phyloP scores from a whole-genome alignment of 371 early-diverging fungal genomes.

The Massospora cicadina region DNA sequence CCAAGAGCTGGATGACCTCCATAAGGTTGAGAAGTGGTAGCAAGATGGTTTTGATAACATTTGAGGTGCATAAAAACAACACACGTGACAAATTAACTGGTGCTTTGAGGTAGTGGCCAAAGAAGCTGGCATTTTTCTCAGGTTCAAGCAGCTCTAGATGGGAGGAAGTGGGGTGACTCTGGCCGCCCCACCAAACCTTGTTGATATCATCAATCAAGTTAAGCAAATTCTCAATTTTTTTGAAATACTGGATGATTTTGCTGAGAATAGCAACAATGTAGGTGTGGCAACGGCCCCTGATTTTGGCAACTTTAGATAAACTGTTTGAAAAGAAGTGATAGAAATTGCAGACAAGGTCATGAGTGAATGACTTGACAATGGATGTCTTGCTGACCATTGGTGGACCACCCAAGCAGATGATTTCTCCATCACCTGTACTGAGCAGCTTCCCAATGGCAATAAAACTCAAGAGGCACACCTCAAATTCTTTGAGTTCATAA shows the following conservation, averaged over 20 bases:
- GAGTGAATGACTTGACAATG: conserved; percentile 90
- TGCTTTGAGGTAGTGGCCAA: conserved; percentile 97
- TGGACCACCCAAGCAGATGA: conserved; percentile 88
- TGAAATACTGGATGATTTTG: conserved; percentile 90
- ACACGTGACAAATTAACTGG: conserved; percentile 91
- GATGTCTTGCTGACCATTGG: conserved; percentile 96
- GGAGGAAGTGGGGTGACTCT: conserved; percentile 92
- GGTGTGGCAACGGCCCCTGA: conserved; percentile 95
- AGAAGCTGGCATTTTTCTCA: conserved; percentile 84
- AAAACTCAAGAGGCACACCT: conserved; percentile 93
- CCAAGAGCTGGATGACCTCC: conserved; percentile 92
- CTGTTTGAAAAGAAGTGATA: conserved; percentile 93
- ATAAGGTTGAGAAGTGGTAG: conserved; percentile 92
- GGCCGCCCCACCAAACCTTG: conserved; percentile 87
- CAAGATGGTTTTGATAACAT: conserved; percentile 87
- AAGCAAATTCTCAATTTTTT: conserved; percentile 91
- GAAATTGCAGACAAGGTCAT: conserved; percentile 82
- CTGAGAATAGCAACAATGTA: conserved; percentile 99
- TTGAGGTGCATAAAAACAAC: conserved; percentile 95
- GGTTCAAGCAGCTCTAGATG: conserved; percentile 91
- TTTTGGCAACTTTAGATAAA: conserved; percentile 89
- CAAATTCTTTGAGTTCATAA: conserved; percentile 93
- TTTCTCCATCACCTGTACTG: conserved; percentile 90
- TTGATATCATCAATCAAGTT: conserved; percentile 95
- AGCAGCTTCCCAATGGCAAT: conserved; percentile 93